Evolutionary conservation across 2,329 filamentous ascomycete species (phyloP).

Genomic region (Fusarium vanettenii): DNA sequence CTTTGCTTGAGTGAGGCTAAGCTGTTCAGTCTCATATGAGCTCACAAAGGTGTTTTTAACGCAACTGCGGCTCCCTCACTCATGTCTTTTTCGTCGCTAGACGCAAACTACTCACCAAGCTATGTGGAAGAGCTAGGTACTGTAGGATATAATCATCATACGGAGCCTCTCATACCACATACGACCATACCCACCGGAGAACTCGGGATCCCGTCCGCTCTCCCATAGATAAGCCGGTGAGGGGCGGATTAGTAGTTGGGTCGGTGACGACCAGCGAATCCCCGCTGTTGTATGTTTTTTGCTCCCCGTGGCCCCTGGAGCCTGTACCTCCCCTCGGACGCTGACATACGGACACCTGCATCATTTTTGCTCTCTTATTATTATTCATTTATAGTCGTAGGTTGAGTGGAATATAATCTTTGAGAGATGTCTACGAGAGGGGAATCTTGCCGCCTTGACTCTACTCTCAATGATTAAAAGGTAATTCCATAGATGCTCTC

Average conservation of each 20-base stretch:
- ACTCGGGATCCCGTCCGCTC: neutral
- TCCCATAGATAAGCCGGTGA: too few relatives aligned
- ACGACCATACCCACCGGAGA: neutral
- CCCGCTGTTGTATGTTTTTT: neutral
- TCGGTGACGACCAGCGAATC: neutral
- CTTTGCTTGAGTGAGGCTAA: neutral
- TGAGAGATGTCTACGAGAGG: too few relatives aligned
- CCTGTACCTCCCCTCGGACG: neutral
- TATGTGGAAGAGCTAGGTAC: too few relatives aligned
- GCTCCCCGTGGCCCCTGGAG: neutral
- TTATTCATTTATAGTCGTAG: neutral
- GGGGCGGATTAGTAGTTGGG: neutral
- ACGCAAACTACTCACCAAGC: neutral
- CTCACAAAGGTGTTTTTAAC: neutral
- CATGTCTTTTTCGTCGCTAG: neutral
- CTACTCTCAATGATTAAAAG: neutral
- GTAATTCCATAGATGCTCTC: conserved; percentile 64
- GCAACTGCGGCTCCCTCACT: neutral
- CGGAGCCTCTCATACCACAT: neutral
- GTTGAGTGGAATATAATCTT: neutral
- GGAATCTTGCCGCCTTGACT: neutral
- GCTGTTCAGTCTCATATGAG: neutral
- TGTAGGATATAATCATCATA: neutral
- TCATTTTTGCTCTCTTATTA: neutral
- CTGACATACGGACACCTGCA: neutral